Percentiles rank a stretch among this genome's conserved stretches.
Conservation (phyloP, 768 basidiomycete genomes). For the Tulasnella sp. region DNA sequence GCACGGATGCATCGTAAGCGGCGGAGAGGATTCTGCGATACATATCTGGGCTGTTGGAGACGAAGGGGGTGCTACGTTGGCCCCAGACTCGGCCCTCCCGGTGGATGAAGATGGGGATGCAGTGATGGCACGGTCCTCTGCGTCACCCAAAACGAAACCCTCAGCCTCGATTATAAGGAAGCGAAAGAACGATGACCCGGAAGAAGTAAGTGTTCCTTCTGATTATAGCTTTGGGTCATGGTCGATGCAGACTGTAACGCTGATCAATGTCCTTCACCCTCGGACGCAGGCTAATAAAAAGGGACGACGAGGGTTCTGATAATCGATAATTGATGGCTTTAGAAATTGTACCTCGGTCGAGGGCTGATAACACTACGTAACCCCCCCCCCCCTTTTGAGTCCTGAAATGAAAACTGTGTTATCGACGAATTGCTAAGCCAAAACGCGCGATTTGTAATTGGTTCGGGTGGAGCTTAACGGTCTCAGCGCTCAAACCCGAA, state of each 20-base stretch:
- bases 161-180: background rate
- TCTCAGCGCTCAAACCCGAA: too few species aligned
- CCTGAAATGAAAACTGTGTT: too few species aligned
- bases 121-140: background rate
- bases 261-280: background rate
- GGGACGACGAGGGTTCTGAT: constrained; percentile 5
- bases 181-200: background rate
- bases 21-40: constrained; percentile 20
- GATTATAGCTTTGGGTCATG: background rate
- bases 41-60: constrained; percentile 12
- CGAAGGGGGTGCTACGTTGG: background rate
- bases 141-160: background rate
- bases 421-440: too few species aligned
- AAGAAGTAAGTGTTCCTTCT: background rate
- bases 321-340: too few species aligned
- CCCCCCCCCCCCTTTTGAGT: too few species aligned
- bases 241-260: background rate
- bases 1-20: constrained; percentile 18
- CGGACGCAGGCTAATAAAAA: background rate
- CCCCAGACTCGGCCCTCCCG: background rate
- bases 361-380: too few species aligned
- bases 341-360: too few species aligned
- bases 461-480: too few species aligned
- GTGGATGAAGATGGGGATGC: constrained; percentile 1
- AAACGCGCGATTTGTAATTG: too few species aligned